Conservation (phyloP, 352 stramenopile species). For the Phytophthora boehmeriae region DNA sequence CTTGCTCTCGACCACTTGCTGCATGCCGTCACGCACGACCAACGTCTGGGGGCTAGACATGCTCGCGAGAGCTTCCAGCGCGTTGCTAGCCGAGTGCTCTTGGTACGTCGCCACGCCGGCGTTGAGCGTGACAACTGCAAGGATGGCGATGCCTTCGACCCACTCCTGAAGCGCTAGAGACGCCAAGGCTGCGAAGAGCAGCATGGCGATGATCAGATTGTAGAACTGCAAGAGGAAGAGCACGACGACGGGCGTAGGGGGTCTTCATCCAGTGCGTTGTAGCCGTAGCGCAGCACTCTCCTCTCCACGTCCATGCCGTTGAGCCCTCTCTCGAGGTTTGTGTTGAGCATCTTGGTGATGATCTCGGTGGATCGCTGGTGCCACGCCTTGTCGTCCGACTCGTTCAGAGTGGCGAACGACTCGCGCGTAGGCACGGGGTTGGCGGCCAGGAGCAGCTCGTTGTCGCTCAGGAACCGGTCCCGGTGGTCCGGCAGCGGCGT, state of each 20-base stretch:
- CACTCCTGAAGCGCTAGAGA: constrained; percentile 66
- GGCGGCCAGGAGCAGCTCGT: constrained; percentile 56
- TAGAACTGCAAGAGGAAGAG: constrained; percentile 82
- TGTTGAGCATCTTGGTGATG: constrained; percentile 59
- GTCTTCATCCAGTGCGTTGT: constrained; percentile 72
- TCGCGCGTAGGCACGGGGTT: constrained; percentile 50
- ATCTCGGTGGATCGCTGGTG: constrained; percentile 48
- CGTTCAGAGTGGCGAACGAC: constrained; percentile 63
- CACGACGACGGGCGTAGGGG: constrained; percentile 60
- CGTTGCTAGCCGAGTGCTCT: constrained; percentile 69
- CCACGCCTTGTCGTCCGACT: constrained; percentile 59
- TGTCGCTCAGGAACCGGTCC: constrained; percentile 65
- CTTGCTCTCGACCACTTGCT: constrained; percentile 72
- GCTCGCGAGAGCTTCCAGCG: constrained; percentile 60
- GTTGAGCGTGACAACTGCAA: constrained; percentile 73
- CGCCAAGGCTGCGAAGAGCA: constrained; percentile 62
- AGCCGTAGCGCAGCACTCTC: constrained; percentile 50
- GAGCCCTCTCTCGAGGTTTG: constrained; percentile 55
- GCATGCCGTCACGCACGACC: constrained; percentile 65
- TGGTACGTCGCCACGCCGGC: constrained; percentile 64
- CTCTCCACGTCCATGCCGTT: constrained; percentile 45
- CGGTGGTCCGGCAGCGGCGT: constrained; percentile 44
- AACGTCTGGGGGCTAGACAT: constrained; percentile 70
- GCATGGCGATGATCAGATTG: constrained; percentile 77
- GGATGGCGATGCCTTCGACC: constrained; percentile 73